These are phyloP conservation scores for Trapa bicornis DNA, from an alignment of 345 rosid species.

Conservation along the genomic window DNA sequence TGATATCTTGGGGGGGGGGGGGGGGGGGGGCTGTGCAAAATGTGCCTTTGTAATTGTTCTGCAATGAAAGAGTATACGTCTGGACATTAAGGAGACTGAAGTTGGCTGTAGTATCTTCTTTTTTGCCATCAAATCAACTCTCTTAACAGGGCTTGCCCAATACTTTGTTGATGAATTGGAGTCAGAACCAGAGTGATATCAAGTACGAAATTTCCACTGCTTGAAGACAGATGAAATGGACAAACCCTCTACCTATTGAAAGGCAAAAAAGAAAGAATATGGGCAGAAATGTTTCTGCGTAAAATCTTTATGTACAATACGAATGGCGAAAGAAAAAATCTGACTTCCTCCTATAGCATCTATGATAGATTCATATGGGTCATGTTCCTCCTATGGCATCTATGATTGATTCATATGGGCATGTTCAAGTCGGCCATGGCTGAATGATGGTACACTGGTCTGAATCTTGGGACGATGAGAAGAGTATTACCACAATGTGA, in stretches of 20 bases:
- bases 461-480: too few species aligned
- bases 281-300: background rate
- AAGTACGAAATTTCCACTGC: background rate
- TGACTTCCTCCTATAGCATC: too few species aligned
- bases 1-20: constrained; percentile 15
- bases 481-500: background rate
- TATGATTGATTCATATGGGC: background rate
- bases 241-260: background rate
- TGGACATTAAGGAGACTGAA: background rate
- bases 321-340: background rate
- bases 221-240: background rate
- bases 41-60: background rate
- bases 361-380: background rate
- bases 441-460: background rate
- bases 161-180: background rate
- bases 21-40: too few species aligned
- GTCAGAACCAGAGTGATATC: background rate
- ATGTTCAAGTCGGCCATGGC: background rate
- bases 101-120: background rate
- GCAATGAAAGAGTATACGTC: background rate
- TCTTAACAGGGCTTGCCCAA: too few species aligned
- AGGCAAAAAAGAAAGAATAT: background rate
- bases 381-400: background rate
- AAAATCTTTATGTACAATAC: background rate
- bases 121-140: background rate